phyloP scores from a whole-genome alignment of 768 basidiomycete genomes.

The Kwoniella heveanensis region DNA sequence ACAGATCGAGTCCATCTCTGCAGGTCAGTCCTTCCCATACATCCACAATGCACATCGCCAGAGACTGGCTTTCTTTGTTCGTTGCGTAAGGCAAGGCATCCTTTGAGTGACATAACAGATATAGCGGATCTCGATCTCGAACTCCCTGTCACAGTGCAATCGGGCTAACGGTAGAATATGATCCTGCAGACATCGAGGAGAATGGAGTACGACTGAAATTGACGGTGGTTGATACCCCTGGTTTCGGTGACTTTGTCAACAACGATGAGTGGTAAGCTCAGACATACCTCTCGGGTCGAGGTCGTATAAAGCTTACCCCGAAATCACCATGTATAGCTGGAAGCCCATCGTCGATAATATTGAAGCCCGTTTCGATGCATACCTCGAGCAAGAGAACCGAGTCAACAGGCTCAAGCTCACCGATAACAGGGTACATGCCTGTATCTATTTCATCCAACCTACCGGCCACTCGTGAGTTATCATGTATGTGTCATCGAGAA shows the following conservation, averaged over 20 bases:
- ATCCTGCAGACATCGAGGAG: constrained; percentile 92
- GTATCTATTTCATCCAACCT: constrained; percentile 98
- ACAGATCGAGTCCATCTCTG: constrained; percentile 96
- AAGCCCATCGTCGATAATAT: constrained; percentile 98
- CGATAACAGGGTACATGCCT: constrained; percentile 97
- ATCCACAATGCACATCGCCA: background rate
- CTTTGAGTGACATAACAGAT: background rate
- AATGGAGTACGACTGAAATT: constrained; percentile 93
- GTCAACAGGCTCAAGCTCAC: constrained; percentile 91
- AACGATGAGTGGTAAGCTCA: constrained; percentile 85
- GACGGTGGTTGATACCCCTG: constrained; percentile 99
- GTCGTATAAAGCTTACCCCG: too few species aligned
- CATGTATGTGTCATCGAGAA: background rate
- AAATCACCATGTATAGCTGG: constrained; percentile 69
- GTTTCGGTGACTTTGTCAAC: constrained; percentile 99
- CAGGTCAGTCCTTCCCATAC: constrained; percentile 67
- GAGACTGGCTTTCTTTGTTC: background rate
- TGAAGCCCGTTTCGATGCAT: constrained; percentile 94
- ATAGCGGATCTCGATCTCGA: constrained; percentile 2
- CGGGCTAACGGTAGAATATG: too few species aligned
- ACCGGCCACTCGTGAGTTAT: constrained; percentile 89
- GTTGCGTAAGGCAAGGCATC: background rate
- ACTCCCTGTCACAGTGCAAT: too few species aligned
- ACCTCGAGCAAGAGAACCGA: constrained; percentile 97
- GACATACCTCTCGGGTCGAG: too few species aligned